Evolutionary conservation across 148 eudicot genomes (phyloP).

Genomic region (Amaranthus cruentus): DNA sequence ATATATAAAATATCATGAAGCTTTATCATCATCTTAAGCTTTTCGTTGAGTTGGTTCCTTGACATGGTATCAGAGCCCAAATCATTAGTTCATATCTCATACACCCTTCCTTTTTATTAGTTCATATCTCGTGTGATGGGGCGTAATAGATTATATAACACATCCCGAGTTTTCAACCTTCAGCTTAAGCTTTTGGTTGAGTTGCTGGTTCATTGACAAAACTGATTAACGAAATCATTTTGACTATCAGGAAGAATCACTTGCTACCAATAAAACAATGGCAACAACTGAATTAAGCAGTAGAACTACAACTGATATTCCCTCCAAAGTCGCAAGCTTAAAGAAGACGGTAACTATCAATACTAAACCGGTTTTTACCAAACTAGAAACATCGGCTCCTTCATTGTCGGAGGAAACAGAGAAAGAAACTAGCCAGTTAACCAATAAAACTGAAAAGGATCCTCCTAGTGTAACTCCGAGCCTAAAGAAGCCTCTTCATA

Average conservation of each 20-base stretch:
- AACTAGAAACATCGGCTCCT: slow-evolving; percentile 10
- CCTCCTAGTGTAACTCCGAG: slow-evolving; percentile 3
- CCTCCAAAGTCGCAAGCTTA: slow-evolving; percentile 14
- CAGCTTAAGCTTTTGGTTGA: too few relatives aligned
- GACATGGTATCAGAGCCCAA: too few relatives aligned
- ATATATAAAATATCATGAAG: too few relatives aligned
- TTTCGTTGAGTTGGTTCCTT: too few relatives aligned
- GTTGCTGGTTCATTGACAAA: too few relatives aligned
- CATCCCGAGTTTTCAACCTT: too few relatives aligned
- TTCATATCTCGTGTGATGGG: too few relatives aligned
- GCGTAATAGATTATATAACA: too few relatives aligned
- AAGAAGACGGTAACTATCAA: slow-evolving; percentile 18
- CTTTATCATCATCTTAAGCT: too few relatives aligned
- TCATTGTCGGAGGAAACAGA: not conserved
- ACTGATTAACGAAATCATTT: not conserved
- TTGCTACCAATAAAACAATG: slow-evolving; percentile 26
- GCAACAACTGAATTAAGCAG: slow-evolving; percentile 31
- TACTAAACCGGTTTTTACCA: slow-evolving; percentile 14
- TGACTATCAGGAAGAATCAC: slow-evolving; percentile 46
- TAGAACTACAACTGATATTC: slow-evolving; percentile 16
- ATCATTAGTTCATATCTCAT: too few relatives aligned
- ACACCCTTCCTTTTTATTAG: too few relatives aligned
- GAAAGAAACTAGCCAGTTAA: not conserved
- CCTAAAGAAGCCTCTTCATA: slow-evolving; percentile 5
- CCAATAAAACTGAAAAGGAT: not conserved